Conservation (phyloP, 2,329 filamentous ascomycete species). For the Colletotrichum tamarilloi region DNA sequence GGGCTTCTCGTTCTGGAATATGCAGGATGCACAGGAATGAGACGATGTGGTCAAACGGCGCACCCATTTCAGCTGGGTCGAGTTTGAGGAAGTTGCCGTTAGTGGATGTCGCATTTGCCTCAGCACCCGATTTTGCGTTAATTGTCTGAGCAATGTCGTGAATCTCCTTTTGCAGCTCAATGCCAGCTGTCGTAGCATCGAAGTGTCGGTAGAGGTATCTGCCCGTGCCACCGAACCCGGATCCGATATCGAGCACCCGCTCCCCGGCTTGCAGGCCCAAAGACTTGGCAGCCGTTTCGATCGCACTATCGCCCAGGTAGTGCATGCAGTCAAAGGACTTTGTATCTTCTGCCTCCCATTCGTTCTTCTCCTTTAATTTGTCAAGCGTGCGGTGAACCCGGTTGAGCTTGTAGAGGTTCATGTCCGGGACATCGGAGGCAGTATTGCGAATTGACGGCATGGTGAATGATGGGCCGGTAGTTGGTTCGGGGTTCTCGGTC, state of each 20-base stretch:
- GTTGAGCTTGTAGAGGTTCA: slow-evolving; percentile 32
- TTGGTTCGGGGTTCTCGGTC: neutral
- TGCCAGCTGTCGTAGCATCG: slow-evolving; percentile 32
- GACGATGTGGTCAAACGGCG: slow-evolving; percentile 36
- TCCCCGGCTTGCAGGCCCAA: slow-evolving; percentile 33
- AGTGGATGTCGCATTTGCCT: slow-evolving; percentile 29
- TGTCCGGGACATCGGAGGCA: slow-evolving; percentile 29
- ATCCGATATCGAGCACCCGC: slow-evolving; percentile 37
- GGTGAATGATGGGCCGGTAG: neutral
- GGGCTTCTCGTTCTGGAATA: slow-evolving; percentile 28
- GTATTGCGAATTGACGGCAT: slow-evolving; percentile 2
- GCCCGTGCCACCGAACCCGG: slow-evolving; percentile 39
- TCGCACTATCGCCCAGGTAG: slow-evolving; percentile 38
- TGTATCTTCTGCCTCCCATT: slow-evolving; percentile 37
- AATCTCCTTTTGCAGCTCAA: slow-evolving; percentile 39
- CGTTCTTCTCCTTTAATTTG: slow-evolving; percentile 27
- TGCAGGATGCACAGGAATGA: slow-evolving; percentile 40
- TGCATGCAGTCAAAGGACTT: slow-evolving; percentile 40
- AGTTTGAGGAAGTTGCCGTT: slow-evolving; percentile 36
- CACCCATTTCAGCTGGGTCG: neutral
- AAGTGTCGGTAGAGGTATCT: slow-evolving; percentile 37
- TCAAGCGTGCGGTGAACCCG: slow-evolving; percentile 23
- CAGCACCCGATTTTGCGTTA: slow-evolving; percentile 27
- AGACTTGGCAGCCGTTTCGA: slow-evolving; percentile 33
- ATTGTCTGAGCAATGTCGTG: slow-evolving; percentile 37